These are phyloP conservation scores for Aspergillus japonicus DNA, from an alignment of 2,329 filamentous ascomycete genomes.

Conservation along the genomic window DNA sequence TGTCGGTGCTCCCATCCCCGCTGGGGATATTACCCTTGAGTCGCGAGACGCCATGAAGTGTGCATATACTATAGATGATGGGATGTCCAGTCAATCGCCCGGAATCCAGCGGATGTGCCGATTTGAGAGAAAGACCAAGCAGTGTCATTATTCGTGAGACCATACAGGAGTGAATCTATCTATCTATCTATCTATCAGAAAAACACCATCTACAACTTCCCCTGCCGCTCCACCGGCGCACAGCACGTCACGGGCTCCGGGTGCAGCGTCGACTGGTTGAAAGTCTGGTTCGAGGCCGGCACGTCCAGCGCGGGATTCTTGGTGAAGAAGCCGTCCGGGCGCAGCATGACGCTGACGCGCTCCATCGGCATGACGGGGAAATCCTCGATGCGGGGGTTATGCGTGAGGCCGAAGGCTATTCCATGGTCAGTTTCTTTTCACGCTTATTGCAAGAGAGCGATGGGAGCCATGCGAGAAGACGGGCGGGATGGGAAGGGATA, in stretches of 20 bases:
- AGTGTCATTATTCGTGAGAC: too few relatives aligned
- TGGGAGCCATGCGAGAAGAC: too few relatives aligned
- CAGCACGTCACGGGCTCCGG: constrained; percentile 28
- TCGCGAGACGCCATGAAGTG: too few relatives aligned
- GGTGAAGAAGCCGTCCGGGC: constrained; percentile 52
- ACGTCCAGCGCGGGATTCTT: constrained; percentile 52
- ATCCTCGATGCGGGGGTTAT: constrained; percentile 63
- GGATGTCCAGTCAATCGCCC: too few relatives aligned
- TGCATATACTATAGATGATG: too few relatives aligned
- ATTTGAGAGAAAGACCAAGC: too few relatives aligned
- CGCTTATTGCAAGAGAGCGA: too few relatives aligned
- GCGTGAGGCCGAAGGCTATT: constrained; percentile 56
- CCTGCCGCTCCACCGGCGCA: constrained; percentile 18
- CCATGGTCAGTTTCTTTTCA: neutral
- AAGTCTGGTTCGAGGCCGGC: constrained; percentile 39
- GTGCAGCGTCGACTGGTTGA: constrained; percentile 41
- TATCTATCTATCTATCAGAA: neutral
- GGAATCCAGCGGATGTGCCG: too few relatives aligned
- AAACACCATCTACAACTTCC: constrained; percentile 24
- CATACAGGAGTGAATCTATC: too few relatives aligned
- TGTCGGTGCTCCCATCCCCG: too few relatives aligned
- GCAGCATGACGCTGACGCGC: constrained; percentile 47
- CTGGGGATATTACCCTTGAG: too few relatives aligned
- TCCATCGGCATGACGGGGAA: constrained; percentile 68
- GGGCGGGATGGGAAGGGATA: neutral